Base-by-base conservation (phyloP, 768 basidiomycete genomes). In the Mycena sanguinolenta region DNA sequence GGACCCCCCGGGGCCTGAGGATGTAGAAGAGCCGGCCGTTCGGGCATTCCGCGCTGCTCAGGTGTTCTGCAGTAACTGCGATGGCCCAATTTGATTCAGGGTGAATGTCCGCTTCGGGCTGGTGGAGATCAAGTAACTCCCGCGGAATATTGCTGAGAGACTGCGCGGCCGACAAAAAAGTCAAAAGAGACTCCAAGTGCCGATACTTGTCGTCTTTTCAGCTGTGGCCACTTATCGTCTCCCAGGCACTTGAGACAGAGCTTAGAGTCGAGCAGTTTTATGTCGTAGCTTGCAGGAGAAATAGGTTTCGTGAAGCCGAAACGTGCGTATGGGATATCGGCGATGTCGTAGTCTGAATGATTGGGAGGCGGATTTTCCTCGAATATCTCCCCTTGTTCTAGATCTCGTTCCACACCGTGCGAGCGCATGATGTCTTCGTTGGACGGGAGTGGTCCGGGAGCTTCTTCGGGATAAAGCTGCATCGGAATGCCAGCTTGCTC, bases 101-200 rank as follows among this genome's bases (percentile, higher is more conserved):
- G 17, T 30, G 49, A 42, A 65, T 65, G 3, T 65, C 64, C 19
- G 55, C 53, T 5, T 3, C 16, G 3, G 2, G 23, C 19, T 65
- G 64, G 10, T 55, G 42, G n/a, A 65, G 57, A 21, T 65, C 64
- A 8, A 65, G 64, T 10, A 65, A 42, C 14, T 58, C 44, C 13
- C 3, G 12, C 6, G 64, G 64, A 36, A 65, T 36, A 8, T 65
- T 44, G 0, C 32, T 12, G 44, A 65, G 7, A 5, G 64, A 49
- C 49, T 50, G 30, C 13, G 57, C 32, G 10, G 1, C 19, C 1
- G 34, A 7, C 17, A 65, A n/a, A 16, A 17, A 42, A 10, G 54
- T 25, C n/a, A 65, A 50, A 12, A 65, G 30, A 7, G 44, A 36
- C 2, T 55, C 30, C 1, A 65, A 9, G 13, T 58, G 55, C 16